Evolutionary conservation across 768 basidiomycete species (phyloP), one percentile per base, ranked within the genome.

Genomic region (Xerocomus potaroensis): DNA sequence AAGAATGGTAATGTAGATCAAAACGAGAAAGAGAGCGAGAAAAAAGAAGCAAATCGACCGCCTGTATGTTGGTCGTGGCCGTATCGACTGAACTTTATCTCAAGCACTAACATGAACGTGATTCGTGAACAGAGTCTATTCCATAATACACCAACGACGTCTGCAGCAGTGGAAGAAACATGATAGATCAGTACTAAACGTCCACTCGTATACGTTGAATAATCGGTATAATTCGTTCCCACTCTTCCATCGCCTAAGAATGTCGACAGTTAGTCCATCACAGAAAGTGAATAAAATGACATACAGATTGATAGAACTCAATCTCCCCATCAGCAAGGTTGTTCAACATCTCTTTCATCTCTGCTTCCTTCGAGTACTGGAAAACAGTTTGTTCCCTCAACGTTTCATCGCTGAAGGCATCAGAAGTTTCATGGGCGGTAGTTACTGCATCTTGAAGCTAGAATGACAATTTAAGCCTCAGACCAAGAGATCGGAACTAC

Each of bases 371-470:
- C 11, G 86, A 81, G 50, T 81, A 76, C 62, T 96, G 91, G 71
- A 98, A 98, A 50, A 90, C 73, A 19, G 80, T 72, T 68, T 98
- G 92, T 65, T 99, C 96, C 39, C 85, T 78, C 21, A 98, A 69
- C 12, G 93, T 95, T 66, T 95, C 92, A 49, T 94, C 91, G 56
- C 91, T 95, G 68, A 99, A 99, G 4, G 92, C 91, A 57, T 93
- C 91, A 1, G 91, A 92, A 0, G 95, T 96, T 60, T 97, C 93
- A 51, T 95, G 91, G 0, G 94, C 91, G 12, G 87, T 88, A 4
- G 87, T 86, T 15, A 99, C 96, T 15, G 94, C 96, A 45, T 97
- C 94, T 80, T 96, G 88, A 9, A 99, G 78, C 93, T 97, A 59
- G 19, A 43, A 42, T 42, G 14, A 38, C 49, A 44, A 22, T 1